Conservation (phyloP, 305 asterid species). For the Andrographis paniculata region DNA sequence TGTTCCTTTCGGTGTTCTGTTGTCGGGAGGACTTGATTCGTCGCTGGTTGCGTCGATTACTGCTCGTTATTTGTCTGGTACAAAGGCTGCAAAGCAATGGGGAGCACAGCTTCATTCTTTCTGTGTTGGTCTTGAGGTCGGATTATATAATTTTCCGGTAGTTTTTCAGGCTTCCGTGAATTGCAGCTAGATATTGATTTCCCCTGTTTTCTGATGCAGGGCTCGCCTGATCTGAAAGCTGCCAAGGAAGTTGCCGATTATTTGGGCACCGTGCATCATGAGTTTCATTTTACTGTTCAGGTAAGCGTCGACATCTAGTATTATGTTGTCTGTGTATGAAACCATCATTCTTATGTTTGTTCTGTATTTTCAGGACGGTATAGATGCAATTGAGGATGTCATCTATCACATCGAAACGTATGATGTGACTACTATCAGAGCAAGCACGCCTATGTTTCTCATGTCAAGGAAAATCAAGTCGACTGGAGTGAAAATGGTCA, state of each 20-base stretch:
- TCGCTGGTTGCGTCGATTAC: conserved; percentile 88
- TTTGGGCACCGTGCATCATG: conserved; percentile 93
- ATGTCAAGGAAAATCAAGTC: conserved; percentile 97
- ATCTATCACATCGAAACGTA: conserved; percentile 87
- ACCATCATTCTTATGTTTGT: no score
- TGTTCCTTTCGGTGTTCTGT: conserved; percentile 93
- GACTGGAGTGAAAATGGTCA: conserved; percentile 94
- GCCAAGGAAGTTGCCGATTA: conserved; percentile 90
- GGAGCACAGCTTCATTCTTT: conserved; percentile 94
- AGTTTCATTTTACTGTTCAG: conserved; percentile 89
- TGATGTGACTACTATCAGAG: conserved; percentile 94
- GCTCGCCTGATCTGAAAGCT: conserved; percentile 94
- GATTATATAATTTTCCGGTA: conserved; percentile 3
- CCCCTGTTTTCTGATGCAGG: conserved; percentile 30
- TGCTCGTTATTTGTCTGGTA: conserved; percentile 74
- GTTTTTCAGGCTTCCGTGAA: not conserved
- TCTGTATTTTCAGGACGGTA: conserved; percentile 59
- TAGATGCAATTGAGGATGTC: conserved; percentile 97
- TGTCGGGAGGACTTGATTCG: conserved; percentile 97
- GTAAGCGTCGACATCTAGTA: conserved; percentile 23
- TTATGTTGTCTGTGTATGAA: no score
- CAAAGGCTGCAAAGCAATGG: conserved; percentile 88
- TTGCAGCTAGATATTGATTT: not conserved
- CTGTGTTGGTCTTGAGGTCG: conserved; percentile 94
- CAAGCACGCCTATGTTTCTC: conserved; percentile 98